phyloP scores from a whole-genome alignment of 2,329 filamentous ascomycete genomes.

The Gnomoniopsis smithogilvyi region DNA sequence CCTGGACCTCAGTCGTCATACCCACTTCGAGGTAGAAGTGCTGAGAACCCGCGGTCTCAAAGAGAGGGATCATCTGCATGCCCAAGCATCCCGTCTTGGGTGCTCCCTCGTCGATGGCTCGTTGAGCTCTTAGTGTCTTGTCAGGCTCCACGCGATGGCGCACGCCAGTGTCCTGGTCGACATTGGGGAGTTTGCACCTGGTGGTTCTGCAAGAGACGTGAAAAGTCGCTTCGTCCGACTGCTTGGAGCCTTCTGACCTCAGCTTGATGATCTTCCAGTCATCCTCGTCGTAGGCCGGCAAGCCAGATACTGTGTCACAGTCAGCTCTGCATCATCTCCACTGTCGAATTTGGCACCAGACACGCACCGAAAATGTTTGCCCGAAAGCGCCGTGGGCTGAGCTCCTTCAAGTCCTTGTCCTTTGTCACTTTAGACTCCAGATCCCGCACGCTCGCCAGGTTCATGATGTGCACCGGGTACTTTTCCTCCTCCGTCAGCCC shows the following conservation, averaged over 20 bases:
- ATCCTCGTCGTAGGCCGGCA: slow-evolving; percentile 65
- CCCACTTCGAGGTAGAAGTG: slow-evolving; percentile 47
- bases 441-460: slow-evolving; percentile 59
- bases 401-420: slow-evolving; percentile 42
- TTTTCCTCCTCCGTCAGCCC: slow-evolving; percentile 27
- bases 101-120: slow-evolving; percentile 59
- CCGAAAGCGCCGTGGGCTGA: slow-evolving; percentile 64
- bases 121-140: slow-evolving; percentile 52
- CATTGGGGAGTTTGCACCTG: slow-evolving; percentile 68
- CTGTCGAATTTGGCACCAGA: background rate
- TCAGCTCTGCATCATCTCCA: background rate
- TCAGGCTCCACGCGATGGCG: slow-evolving; percentile 56
- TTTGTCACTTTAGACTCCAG: slow-evolving; percentile 54
- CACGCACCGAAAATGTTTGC: slow-evolving; percentile 65
- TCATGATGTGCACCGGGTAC: slow-evolving; percentile 70
- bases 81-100: slow-evolving; percentile 57
- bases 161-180: slow-evolving; percentile 59
- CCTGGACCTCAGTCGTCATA: slow-evolving; percentile 50
- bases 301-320: slow-evolving; percentile 50
- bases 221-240: slow-evolving; percentile 41
- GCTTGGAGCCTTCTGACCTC: slow-evolving; percentile 43
- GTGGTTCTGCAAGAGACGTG: slow-evolving; percentile 63
- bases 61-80: slow-evolving; percentile 63
- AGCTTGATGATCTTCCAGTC: slow-evolving; percentile 62
- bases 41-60: slow-evolving; percentile 28